These are phyloP conservation scores for Dunaliella primolecta DNA, from an alignment of 139 green algal genomes.

Conservation along the genomic window DNA sequence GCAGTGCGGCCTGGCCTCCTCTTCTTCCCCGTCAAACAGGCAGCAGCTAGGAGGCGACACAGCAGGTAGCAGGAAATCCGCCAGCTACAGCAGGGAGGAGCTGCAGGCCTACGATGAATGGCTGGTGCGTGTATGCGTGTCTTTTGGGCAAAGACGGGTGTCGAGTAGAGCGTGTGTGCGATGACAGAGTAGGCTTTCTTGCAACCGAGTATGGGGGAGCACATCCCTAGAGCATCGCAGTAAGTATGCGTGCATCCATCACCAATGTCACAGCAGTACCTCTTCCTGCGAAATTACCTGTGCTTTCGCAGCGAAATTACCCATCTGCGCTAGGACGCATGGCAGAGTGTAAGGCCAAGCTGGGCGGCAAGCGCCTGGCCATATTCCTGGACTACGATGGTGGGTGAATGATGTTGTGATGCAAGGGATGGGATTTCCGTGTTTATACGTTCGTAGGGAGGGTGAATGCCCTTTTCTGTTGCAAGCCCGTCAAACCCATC, in stretches of 20 bases:
- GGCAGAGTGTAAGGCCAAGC: conserved; percentile 37
- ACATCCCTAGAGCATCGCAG: no score
- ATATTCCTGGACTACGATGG: conserved; percentile 97
- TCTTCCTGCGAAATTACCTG: not conserved
- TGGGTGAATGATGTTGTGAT: conserved; percentile 17
- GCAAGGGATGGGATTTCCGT: not conserved
- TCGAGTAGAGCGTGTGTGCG: not conserved
- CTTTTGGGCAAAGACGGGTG: not conserved
- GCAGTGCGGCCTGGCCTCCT: not conserved
- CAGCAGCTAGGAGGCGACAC: not conserved
- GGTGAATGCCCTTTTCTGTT: not conserved
- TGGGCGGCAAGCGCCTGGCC: conserved; percentile 74
- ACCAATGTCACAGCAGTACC: not conserved
- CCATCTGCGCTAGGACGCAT: conserved; percentile 66
- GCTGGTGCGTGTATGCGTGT: not conserved
- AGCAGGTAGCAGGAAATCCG: not conserved
- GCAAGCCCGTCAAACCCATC: not conserved
- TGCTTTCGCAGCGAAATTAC: conserved; percentile 55
- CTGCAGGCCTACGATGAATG: conserved; percentile 8
- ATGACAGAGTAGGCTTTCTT: no score
- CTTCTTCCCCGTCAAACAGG: not conserved
- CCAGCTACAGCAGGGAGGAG: not conserved
- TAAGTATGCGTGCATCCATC: no score
- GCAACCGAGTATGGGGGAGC: no score
- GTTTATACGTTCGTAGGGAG: not conserved